Conservation (phyloP, 495 filamentous ascomycete genomes). For the Xylaria venustula region DNA sequence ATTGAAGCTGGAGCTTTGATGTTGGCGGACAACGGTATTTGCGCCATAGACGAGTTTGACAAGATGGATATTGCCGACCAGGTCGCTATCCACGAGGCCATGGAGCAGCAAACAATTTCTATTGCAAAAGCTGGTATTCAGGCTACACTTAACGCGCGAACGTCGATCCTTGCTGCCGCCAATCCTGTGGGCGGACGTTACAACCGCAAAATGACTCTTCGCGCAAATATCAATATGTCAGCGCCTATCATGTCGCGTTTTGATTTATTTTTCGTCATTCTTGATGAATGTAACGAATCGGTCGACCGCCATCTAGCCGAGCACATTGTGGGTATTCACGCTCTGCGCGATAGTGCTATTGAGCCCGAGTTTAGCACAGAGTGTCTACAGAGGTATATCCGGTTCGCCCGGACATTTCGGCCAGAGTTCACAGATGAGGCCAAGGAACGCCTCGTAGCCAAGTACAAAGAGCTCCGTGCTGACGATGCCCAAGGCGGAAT, state of each 20-base stretch:
- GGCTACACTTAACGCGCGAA: slow-evolving; percentile 93
- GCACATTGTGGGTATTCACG: slow-evolving; percentile 95
- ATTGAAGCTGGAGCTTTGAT: slow-evolving; percentile 98
- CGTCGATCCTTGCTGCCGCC: slow-evolving; percentile 91
- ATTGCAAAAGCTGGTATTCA: slow-evolving; percentile 99
- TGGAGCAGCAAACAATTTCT: slow-evolving; percentile 99
- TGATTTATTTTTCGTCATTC: slow-evolving; percentile 97
- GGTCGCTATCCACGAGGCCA: slow-evolving; percentile 99
- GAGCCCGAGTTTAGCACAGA: slow-evolving; percentile 93
- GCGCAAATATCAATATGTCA: slow-evolving; percentile 96
- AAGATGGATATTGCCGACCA: slow-evolving; percentile 99
- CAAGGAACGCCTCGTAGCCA: slow-evolving; percentile 78
- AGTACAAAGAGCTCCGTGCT: slow-evolving; percentile 92
- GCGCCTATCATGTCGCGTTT: slow-evolving; percentile 99
- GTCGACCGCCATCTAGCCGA: slow-evolving; percentile 87
- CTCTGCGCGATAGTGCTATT: slow-evolving; percentile 84
- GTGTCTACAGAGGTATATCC: slow-evolving; percentile 95
- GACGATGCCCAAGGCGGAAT: slow-evolving; percentile 95
- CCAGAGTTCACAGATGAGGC: slow-evolving; percentile 90
- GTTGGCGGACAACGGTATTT: slow-evolving; percentile 96
- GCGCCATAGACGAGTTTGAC: slow-evolving; percentile 98
- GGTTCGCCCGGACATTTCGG: slow-evolving; percentile 91
- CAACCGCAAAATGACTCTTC: slow-evolving; percentile 89
- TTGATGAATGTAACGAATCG: slow-evolving; percentile 92
- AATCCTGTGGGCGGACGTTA: slow-evolving; percentile 96